These are phyloP conservation scores for Gymnopus androsaceus DNA, from an alignment of 1,284 basidiomycete species.

Conservation along the genomic window DNA sequence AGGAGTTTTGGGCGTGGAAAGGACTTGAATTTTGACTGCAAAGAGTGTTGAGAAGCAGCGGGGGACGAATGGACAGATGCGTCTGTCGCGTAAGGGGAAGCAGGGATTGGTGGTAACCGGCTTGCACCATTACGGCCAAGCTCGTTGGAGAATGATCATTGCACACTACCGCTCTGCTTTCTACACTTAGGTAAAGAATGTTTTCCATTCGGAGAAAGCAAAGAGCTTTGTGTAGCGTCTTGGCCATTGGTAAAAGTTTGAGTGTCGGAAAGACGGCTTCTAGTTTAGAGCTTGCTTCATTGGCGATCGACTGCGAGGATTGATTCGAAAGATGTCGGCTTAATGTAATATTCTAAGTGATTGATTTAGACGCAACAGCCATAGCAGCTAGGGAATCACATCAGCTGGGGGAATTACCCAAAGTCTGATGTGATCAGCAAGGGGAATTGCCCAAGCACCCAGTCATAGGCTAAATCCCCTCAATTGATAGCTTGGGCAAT, in stretches of 20 bases:
- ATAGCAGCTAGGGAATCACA: too few species aligned
- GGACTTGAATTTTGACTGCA: background rate
- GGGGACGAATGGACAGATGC: slow-evolving; percentile 32
- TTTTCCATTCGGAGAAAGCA: slow-evolving; percentile 25
- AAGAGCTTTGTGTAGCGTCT: slow-evolving; percentile 23
- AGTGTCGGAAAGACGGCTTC: slow-evolving; percentile 32
- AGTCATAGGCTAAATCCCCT: too few species aligned
- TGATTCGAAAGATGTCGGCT: slow-evolving; percentile 65
- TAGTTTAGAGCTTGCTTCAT: slow-evolving; percentile 25
- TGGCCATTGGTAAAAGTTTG: slow-evolving; percentile 39
- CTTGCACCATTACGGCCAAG: slow-evolving; percentile 24
- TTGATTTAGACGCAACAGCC: slow-evolving; percentile 8
- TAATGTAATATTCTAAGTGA: slow-evolving; percentile 68
- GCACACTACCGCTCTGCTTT: slow-evolving; percentile 29
- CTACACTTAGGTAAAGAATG: slow-evolving; percentile 15
- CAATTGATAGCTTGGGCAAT: too few species aligned
- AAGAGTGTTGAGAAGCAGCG: slow-evolving; percentile 11
- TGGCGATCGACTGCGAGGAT: slow-evolving; percentile 37
- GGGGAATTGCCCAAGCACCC: too few species aligned
- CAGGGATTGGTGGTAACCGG: slow-evolving; percentile 61
- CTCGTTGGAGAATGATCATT: slow-evolving; percentile 43
- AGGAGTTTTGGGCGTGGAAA: slow-evolving; percentile 1
- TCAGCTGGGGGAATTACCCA: too few species aligned
- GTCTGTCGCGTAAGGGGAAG: slow-evolving; percentile 58
- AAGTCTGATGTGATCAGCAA: too few species aligned